phyloP scores from a whole-genome alignment of 179 eudicot genomes.

The Nepenthes alata region DNA sequence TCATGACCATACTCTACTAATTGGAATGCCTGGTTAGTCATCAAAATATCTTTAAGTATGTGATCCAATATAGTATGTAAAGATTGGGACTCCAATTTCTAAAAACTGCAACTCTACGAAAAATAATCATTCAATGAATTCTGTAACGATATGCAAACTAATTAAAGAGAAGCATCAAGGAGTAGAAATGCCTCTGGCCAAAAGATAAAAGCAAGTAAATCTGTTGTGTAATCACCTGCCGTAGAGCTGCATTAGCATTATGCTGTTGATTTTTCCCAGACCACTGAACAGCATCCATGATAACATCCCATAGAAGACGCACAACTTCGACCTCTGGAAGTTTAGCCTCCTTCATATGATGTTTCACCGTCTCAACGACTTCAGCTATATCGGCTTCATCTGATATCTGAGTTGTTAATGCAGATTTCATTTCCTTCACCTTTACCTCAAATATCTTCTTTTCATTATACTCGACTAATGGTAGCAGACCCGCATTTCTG shows the following conservation, averaged over 20 bases:
- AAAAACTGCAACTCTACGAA: too few species aligned
- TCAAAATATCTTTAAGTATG: too few species aligned
- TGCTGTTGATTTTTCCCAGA: slow-evolving; percentile 98
- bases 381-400: slow-evolving; percentile 80
- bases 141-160: too few species aligned
- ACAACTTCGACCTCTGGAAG: slow-evolving; percentile 86
- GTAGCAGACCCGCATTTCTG: slow-evolving; percentile 70
- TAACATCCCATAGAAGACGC: slow-evolving; percentile 76
- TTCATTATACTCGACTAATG: slow-evolving; percentile 73
- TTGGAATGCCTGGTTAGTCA: too few species aligned
- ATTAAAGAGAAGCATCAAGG: too few species aligned
- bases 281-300: slow-evolving; percentile 99
- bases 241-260: slow-evolving; percentile 84
- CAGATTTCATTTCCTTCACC: slow-evolving; percentile 83
- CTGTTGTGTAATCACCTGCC: slow-evolving; percentile 39
- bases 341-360: slow-evolving; percentile 76
- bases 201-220: too few species aligned
- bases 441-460: slow-evolving; percentile 88
- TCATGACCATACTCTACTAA: too few species aligned
- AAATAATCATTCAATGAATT: too few species aligned
- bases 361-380: slow-evolving; percentile 78
- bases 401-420: slow-evolving; percentile 66
- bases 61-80: too few species aligned
- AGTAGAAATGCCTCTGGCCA: too few species aligned
- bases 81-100: too few species aligned